These are phyloP conservation scores for Penicillium frequentans DNA, from an alignment of 2,329 filamentous ascomycete genomes.

Conservation along the genomic window DNA sequence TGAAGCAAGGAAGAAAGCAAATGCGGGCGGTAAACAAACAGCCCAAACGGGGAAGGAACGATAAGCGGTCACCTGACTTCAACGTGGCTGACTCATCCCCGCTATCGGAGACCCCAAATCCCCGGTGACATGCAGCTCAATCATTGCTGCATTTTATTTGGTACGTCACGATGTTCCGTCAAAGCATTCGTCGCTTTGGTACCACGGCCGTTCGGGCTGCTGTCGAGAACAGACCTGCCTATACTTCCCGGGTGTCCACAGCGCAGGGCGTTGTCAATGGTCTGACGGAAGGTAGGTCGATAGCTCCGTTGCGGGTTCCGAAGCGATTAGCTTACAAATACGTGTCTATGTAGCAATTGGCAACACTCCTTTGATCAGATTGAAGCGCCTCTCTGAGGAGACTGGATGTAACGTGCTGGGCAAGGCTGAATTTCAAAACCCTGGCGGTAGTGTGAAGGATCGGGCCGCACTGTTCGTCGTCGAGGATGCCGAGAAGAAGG, in stretches of 20 bases:
- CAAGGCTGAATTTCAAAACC: conserved; percentile 99
- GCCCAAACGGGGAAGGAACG: conserved; percentile 35
- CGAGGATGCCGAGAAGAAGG: conserved; percentile 85
- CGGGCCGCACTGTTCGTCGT: conserved; percentile 93
- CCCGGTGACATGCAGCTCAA: conserved; percentile 3
- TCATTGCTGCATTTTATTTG: conserved; percentile 8
- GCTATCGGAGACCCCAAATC: conserved; percentile 9
- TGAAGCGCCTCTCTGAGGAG: conserved; percentile 83
- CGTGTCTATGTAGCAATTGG: conserved; percentile 70
- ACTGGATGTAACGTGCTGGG: conserved; percentile 93
- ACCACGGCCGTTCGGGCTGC: conserved; percentile 59
- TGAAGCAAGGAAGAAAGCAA: conserved; percentile 15
- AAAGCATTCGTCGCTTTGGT: conserved; percentile 66
- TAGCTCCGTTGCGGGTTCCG: neutral
- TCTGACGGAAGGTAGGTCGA: conserved; percentile 71
- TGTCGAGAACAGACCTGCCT: conserved; percentile 52
- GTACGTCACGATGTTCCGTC: conserved; percentile 63
- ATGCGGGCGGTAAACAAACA: conserved; percentile 40
- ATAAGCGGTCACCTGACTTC: conserved; percentile 35
- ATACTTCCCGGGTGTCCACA: conserved; percentile 71
- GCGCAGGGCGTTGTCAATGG: conserved; percentile 78
- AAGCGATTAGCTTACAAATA: neutral
- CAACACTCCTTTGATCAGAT: conserved; percentile 89
- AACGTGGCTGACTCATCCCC: conserved; percentile 3
- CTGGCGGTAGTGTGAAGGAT: conserved; percentile 94